phyloP scores from a whole-genome alignment of 1,139 yeast species.

The Geotrichum aggregatum region DNA sequence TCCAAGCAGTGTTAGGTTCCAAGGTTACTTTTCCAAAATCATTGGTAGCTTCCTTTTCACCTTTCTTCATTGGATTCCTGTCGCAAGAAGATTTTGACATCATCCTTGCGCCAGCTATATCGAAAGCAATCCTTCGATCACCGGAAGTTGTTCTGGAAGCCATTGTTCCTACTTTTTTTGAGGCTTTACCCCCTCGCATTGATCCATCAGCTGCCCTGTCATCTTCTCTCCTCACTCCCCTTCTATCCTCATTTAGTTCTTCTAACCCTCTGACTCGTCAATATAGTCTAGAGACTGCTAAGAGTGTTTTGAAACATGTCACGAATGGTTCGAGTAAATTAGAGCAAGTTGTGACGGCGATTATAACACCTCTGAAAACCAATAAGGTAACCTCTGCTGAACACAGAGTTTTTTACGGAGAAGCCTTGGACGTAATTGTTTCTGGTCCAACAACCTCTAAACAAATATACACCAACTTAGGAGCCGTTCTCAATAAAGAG shows the following conservation, averaged over 20 bases:
- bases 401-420: conserved; percentile 51
- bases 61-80: conserved; percentile 46
- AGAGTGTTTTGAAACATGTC: conserved; percentile 25
- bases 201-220: conserved; percentile 44
- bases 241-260: conserved; percentile 66
- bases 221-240: conserved; percentile 52
- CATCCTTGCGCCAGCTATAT: conserved; percentile 56
- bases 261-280: conserved; percentile 61
- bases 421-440: conserved; percentile 38
- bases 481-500: conserved; percentile 62
- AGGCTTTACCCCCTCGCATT: conserved; percentile 38
- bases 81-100: conserved; percentile 44
- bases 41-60: conserved; percentile 38
- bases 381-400: conserved; percentile 57
- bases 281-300: conserved; percentile 49
- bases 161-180: conserved; percentile 50
- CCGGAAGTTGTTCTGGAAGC: conserved; percentile 65
- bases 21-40: conserved; percentile 28
- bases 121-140: conserved; percentile 74
- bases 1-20: conserved; percentile 34
- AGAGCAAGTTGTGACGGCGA: conserved; percentile 46
- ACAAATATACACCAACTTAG: conserved; percentile 45
- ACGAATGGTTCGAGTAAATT: conserved; percentile 28
- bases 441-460: conserved; percentile 33
- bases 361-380: conserved; percentile 48